Evolutionary conservation across 2,329 filamentous ascomycete species (phyloP), one percentile per base, ranked within the genome.

Genomic region (Alternaria arborescens): DNA sequence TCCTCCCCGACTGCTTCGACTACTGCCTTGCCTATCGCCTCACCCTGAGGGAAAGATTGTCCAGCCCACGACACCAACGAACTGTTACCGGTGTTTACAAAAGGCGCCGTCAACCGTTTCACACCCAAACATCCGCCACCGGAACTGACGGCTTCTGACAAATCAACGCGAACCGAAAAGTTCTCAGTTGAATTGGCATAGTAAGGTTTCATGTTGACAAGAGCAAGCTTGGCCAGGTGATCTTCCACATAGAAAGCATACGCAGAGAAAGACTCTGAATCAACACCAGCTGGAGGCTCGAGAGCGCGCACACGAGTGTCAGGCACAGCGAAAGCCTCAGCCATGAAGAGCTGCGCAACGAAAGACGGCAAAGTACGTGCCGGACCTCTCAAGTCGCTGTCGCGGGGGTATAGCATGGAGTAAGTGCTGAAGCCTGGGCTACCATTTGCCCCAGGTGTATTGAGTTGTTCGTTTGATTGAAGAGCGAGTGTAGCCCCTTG

Each of bases 401-500:
- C 51, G 10, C 58, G 38, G 6, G 61, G 61, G 28, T 63, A 63
- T 5, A 63, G 58, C 53, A 63, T 54, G 11, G 61, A 63, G 18
- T 63, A 63, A 4, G 58, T 63, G 50, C 58, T 61, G 28, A 53
- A 63, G 1, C 61, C 61, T 10, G 61, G 61, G 20, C 47, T 57
- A 22, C 61, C 59, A 12, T 64, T 62, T 5, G 41, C 59, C n/a
- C 55, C 59, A 2, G 61, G 61, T 8, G 40, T 55, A 26, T 64
- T 64, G 34, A 64, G 46, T 26, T 64, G 59, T 14, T 64, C 26
- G 14, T 64, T 58, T 0, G 58, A 61, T 22, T 64, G 58, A 5
- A 61, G 47, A 10, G 59, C 58, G 12, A 64, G 59, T 1, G 61
- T 62, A 10, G 61, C 61, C 24, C 61, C 61, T n/a, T 62, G 61